Percentiles rank a stretch among this genome's conserved stretches.
phyloP scores from a whole-genome alignment of 2,329 filamentous ascomycete genomes.

The Ploettnerulaceae sp. region DNA sequence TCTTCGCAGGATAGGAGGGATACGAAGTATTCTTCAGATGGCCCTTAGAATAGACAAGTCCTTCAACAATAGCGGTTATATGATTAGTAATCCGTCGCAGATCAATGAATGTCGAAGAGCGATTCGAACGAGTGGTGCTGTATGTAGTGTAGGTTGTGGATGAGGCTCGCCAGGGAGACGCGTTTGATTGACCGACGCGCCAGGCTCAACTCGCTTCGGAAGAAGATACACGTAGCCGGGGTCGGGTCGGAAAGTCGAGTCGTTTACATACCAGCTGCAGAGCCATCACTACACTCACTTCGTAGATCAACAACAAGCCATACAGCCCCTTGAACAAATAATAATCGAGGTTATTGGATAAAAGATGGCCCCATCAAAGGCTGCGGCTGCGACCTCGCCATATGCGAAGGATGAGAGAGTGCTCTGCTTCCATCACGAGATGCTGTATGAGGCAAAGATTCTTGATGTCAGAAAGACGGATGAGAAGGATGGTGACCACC shows the following conservation, averaged over 20 bases:
- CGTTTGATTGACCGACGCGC: not conserved
- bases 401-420: constrained; percentile 79
- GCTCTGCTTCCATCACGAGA: constrained; percentile 93
- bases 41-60: no score
- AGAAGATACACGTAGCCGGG: not conserved
- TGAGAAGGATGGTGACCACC: constrained; percentile 48
- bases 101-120: no score
- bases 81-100: no score
- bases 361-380: constrained; percentile 33
- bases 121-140: not conserved
- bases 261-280: no score
- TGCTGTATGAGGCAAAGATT: constrained; percentile 96
- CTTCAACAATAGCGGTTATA: no score
- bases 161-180: constrained; percentile 1
- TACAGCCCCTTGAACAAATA: not conserved
- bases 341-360: not conserved
- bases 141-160: not conserved
- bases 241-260: not conserved
- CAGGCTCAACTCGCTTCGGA: not conserved
- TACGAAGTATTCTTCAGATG: not conserved
- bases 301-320: not conserved
- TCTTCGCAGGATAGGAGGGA: not conserved
- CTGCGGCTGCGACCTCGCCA: constrained; percentile 25
- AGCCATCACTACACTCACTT: not conserved
- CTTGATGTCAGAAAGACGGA: constrained; percentile 67